phyloP scores from a whole-genome alignment of 768 basidiomycete species.

The Pleurotus cornucopiae region DNA sequence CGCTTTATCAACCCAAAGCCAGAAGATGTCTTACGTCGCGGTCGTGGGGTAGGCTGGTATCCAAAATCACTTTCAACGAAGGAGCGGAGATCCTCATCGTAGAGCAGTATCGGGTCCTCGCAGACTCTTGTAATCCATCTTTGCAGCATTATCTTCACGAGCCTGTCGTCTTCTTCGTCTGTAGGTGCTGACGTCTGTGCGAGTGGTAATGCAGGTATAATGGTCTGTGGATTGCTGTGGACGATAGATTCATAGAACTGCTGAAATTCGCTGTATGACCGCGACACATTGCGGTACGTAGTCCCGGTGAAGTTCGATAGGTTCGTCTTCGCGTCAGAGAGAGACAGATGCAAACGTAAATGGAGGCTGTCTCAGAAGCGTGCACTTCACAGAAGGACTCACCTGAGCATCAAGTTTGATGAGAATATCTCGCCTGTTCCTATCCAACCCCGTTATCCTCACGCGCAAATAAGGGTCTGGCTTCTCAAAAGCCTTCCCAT shows the following conservation, averaged over 20 bases:
- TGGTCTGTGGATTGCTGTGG: slow-evolving; percentile 91
- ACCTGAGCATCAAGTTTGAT: slow-evolving; percentile 96
- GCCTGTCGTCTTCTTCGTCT: slow-evolving; percentile 96
- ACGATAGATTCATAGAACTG: slow-evolving; percentile 89
- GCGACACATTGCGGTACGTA: slow-evolving; percentile 89
- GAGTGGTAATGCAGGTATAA: slow-evolving; percentile 93
- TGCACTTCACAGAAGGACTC: slow-evolving; percentile 17
- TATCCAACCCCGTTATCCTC: slow-evolving; percentile 85
- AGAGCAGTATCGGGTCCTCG: slow-evolving; percentile 82
- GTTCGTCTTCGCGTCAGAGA: slow-evolving; percentile 64
- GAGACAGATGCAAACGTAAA: background rate
- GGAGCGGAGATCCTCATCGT: slow-evolving; percentile 90
- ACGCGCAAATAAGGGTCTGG: slow-evolving; percentile 83
- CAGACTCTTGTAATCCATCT: slow-evolving; percentile 91
- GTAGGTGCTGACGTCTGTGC: slow-evolving; percentile 95
- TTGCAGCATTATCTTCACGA: slow-evolving; percentile 93
- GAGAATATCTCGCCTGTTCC: slow-evolving; percentile 92
- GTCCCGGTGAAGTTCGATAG: slow-evolving; percentile 86
- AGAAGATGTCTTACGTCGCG: slow-evolving; percentile 65
- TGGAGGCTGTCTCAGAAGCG: background rate
- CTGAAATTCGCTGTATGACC: slow-evolving; percentile 94
- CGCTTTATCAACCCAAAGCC: slow-evolving; percentile 77
- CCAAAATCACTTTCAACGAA: slow-evolving; percentile 99
- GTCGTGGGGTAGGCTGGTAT: slow-evolving; percentile 79
- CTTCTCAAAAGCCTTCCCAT: slow-evolving; percentile 72